Evolutionary conservation across 441 rosid species (phyloP).

Genomic region (Corymbia citriodora): DNA sequence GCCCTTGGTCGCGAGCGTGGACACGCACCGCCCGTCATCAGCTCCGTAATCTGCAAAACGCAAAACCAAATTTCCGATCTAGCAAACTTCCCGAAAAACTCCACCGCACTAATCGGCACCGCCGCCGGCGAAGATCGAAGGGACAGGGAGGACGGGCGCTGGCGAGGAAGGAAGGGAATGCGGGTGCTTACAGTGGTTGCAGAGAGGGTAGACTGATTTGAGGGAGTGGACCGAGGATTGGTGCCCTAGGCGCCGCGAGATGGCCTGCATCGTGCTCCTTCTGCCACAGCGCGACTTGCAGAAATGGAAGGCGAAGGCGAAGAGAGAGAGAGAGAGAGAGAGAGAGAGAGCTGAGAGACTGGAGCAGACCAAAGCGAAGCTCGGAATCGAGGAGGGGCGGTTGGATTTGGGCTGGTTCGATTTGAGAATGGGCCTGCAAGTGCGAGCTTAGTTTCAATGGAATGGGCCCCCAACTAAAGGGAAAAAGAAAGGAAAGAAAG

Average conservation of each 20-base stretch:
- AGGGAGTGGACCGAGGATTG: conserved; percentile 35
- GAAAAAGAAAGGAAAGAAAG: neutral
- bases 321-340: conserved; percentile 6
- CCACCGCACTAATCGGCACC: neutral
- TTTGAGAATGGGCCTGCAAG: neutral
- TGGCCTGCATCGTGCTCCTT: conserved; percentile 58
- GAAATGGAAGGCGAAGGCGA: neutral
- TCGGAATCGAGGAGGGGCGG: neutral
- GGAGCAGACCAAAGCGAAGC: neutral
- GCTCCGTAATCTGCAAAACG: conserved; percentile 38
- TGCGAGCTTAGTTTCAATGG: neutral
- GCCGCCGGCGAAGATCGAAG: neutral
- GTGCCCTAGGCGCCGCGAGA: conserved; percentile 62
- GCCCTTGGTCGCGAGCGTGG: conserved; percentile 62
- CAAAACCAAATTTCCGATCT: neutral
- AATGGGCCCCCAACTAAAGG: neutral
- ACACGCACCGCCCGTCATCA: conserved; percentile 55
- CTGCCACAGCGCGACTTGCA: neutral
- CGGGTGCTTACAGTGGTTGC: conserved; percentile 46
- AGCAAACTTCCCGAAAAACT: neutral
- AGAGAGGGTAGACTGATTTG: conserved; percentile 43
- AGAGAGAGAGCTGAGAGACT: neutral
- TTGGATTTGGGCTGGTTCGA: neutral
- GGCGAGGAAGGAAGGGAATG: neutral
- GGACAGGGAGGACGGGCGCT: neutral